These are phyloP conservation scores for Aspergillus sp. DNA, from an alignment of 2,329 filamentous ascomycete species.

Conservation along the genomic window DNA sequence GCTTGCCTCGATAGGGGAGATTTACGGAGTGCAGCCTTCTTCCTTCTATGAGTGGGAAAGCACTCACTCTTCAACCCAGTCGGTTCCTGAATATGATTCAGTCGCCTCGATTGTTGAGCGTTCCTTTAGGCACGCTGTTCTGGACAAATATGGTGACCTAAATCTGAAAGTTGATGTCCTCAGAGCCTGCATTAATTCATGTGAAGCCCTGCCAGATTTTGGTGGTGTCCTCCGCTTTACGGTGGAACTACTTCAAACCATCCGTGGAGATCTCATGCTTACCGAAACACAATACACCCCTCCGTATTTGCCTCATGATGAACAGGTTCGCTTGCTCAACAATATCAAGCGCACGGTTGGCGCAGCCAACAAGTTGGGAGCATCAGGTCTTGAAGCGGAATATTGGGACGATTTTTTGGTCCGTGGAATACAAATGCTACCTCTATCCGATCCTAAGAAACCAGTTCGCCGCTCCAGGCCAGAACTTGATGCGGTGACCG, in stretches of 20 bases:
- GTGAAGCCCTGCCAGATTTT: slow-evolving; percentile 90
- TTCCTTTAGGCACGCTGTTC: slow-evolving; percentile 45
- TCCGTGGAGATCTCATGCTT: slow-evolving; percentile 72
- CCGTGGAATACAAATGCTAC: slow-evolving; percentile 70
- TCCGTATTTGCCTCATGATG: slow-evolving; percentile 72
- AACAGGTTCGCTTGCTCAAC: slow-evolving; percentile 78
- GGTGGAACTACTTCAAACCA: slow-evolving; percentile 76
- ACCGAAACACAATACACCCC: slow-evolving; percentile 66
- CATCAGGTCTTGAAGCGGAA: slow-evolving; percentile 69
- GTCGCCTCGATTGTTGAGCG: slow-evolving; percentile 43
- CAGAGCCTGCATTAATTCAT: slow-evolving; percentile 87
- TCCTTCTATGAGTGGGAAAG: slow-evolving; percentile 36
- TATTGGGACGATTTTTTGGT: slow-evolving; percentile 98
- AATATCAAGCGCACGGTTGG: slow-evolving; percentile 82
- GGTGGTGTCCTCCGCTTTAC: slow-evolving; percentile 86
- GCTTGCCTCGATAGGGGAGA: slow-evolving; percentile 38
- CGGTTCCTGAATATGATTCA: slow-evolving; percentile 33
- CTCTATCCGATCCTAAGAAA: slow-evolving; percentile 57
- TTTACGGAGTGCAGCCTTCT: slow-evolving; percentile 42
- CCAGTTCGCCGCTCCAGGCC: slow-evolving; percentile 64
- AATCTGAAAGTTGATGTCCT: slow-evolving; percentile 83
- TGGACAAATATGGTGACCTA: slow-evolving; percentile 69
- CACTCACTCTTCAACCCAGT: slow-evolving; percentile 14
- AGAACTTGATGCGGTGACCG: slow-evolving; percentile 49
- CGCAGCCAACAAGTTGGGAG: slow-evolving; percentile 72